Evolutionary conservation across 2,329 filamentous ascomycete genomes (phyloP).

Genomic region (Colletotrichum siamense): DNA sequence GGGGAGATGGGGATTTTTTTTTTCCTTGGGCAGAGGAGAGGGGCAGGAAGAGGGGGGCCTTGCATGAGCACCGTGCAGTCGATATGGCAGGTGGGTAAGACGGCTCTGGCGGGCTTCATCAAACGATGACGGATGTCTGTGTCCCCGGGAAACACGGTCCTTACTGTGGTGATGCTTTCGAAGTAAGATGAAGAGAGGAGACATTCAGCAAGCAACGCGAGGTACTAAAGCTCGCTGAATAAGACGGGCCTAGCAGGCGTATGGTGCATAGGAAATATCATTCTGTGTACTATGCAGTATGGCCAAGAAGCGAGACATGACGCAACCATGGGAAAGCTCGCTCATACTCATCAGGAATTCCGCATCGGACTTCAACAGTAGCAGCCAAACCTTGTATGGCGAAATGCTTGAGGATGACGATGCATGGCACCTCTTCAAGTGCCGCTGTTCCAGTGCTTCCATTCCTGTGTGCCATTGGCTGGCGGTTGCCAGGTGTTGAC

Average conservation of each 20-base stretch:
- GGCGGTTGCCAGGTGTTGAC: conserved; percentile 4
- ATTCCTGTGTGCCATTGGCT: not conserved
- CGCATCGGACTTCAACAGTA: not conserved
- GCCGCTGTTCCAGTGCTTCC: not conserved
- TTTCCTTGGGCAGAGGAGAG: not conserved
- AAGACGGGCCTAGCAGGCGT: not conserved
- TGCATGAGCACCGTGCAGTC: conserved; percentile 13
- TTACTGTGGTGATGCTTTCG: not conserved
- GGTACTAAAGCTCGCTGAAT: not conserved
- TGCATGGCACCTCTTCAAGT: not conserved
- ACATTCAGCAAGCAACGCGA: not conserved
- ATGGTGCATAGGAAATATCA: not conserved
- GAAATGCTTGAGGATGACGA: not conserved
- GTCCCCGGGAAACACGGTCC: not conserved
- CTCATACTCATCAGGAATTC: not conserved
- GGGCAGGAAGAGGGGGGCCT: conserved; percentile 7
- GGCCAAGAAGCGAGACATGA: not conserved
- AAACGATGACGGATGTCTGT: conserved; percentile 12
- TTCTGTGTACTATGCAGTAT: not conserved
- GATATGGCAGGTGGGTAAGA: conserved; percentile 6
- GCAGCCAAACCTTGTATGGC: not conserved
- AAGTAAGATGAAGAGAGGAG: not conserved
- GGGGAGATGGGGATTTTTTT: not conserved
- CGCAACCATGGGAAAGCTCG: not conserved
- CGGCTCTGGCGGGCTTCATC: not conserved